These are phyloP conservation scores for Solanum verrucosum DNA, from an alignment of 257 asterid genomes.

Conservation along the genomic window DNA sequence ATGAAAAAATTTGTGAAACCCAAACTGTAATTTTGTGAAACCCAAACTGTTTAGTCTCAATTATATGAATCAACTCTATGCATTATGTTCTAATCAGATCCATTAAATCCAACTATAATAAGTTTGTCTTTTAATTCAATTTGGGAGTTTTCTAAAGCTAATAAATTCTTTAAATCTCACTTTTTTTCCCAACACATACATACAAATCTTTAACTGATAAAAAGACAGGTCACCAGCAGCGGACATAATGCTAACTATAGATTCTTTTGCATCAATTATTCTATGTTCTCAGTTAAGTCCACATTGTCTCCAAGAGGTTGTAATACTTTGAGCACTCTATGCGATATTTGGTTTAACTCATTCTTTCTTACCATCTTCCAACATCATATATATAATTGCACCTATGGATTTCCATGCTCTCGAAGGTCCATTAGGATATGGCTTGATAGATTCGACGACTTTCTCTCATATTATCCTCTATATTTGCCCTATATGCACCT, in stretches of 20 bases:
- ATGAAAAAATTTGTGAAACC: no score
- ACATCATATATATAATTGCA: neutral
- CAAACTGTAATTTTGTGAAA: no score
- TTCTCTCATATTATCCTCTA: no score
- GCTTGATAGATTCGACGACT: no score
- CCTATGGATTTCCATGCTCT: neutral
- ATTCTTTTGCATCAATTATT: neutral
- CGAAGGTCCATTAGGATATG: neutral
- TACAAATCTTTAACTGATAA: no score
- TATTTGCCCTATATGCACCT: neutral
- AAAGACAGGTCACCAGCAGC: no score
- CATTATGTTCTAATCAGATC: neutral
- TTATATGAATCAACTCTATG: neutral
- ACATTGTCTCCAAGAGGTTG: neutral
- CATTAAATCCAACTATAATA: neutral
- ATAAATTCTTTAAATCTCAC: no score
- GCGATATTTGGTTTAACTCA: neutral
- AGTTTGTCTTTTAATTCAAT: no score
- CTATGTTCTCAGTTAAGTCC: neutral
- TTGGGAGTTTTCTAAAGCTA: no score
- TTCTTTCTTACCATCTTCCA: neutral
- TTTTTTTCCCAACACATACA: no score
- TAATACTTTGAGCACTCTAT: neutral
- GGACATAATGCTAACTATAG: neutral
- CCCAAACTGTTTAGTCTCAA: neutral